phyloP scores from a whole-genome alignment of 2,329 filamentous ascomycete genomes.

The Dactylellina cionopaga region DNA sequence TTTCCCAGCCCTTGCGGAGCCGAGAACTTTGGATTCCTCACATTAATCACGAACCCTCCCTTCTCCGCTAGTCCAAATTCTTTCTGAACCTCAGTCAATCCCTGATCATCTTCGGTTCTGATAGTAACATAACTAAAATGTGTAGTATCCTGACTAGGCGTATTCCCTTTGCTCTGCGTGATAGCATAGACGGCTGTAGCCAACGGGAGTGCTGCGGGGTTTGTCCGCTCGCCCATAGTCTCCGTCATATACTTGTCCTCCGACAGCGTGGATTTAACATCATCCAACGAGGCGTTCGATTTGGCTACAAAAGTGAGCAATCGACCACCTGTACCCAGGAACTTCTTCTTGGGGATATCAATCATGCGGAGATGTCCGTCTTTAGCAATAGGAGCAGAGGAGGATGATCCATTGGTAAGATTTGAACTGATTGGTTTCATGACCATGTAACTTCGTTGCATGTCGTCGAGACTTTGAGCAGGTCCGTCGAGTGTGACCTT shows the following conservation, averaged over 20 bases:
- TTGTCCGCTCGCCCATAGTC: slow-evolving; percentile 70
- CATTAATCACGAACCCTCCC: slow-evolving; percentile 80
- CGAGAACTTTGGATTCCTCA: slow-evolving; percentile 79
- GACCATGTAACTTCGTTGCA: slow-evolving; percentile 81
- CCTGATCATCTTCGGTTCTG: slow-evolving; percentile 52
- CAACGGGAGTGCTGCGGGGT: slow-evolving; percentile 74
- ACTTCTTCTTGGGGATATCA: slow-evolving; percentile 83
- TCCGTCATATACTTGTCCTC: slow-evolving; percentile 78
- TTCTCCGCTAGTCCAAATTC: slow-evolving; percentile 76
- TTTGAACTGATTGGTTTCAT: slow-evolving; percentile 70
- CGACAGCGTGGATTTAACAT: slow-evolving; percentile 77
- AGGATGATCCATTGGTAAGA: slow-evolving; percentile 58
- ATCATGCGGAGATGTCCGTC: slow-evolving; percentile 73
- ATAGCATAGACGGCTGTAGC: slow-evolving; percentile 88
- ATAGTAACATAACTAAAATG: slow-evolving; percentile 82
- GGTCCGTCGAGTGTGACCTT: slow-evolving; percentile 75
- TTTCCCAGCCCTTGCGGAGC: slow-evolving; percentile 70
- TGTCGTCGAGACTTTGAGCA: slow-evolving; percentile 74
- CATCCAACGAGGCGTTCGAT: slow-evolving; percentile 70
- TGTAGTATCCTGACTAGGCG: slow-evolving; percentile 72
- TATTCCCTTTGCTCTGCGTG: slow-evolving; percentile 73
- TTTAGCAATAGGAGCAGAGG: slow-evolving; percentile 60
- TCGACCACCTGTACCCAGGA: slow-evolving; percentile 65
- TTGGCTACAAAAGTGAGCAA: slow-evolving; percentile 88
- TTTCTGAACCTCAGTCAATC: slow-evolving; percentile 76